phyloP scores from a whole-genome alignment of 192 early-diverging fungal genomes.

The Coemansia javaensis region DNA sequence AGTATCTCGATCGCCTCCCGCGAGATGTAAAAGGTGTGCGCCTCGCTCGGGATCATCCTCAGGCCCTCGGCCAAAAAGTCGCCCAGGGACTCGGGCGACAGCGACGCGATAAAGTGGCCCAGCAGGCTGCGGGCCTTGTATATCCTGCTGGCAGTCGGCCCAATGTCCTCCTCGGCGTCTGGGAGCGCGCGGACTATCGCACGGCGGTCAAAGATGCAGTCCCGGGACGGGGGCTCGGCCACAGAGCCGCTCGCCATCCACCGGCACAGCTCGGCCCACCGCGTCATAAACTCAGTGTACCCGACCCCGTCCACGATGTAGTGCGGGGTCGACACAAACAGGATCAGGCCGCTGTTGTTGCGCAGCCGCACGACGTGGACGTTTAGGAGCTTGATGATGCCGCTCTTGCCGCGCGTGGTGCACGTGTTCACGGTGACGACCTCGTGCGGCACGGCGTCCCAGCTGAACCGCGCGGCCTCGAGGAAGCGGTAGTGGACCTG shows the following conservation, averaged over 20 bases:
- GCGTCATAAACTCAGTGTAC: constrained; percentile 27
- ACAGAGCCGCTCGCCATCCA: constrained; percentile 3
- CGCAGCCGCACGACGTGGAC: constrained; percentile 28
- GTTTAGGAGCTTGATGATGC: constrained; percentile 23
- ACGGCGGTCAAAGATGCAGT: constrained; percentile 30
- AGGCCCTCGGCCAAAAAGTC: background rate
- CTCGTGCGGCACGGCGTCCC: constrained; percentile 18
- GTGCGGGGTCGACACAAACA: constrained; percentile 42
- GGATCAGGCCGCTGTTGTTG: constrained; percentile 28
- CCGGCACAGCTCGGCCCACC: constrained; percentile 34
- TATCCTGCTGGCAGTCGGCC: background rate
- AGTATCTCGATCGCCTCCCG: background rate
- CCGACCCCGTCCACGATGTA: constrained; percentile 40
- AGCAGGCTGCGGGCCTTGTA: constrained; percentile 10
- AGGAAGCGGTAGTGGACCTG: constrained; percentile 9
- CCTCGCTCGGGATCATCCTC: background rate
- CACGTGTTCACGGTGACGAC: constrained; percentile 7
- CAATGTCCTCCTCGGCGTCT: constrained; percentile 8
- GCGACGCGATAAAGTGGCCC: constrained; percentile 26
- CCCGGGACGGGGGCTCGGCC: background rate
- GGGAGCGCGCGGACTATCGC: constrained; percentile 19
- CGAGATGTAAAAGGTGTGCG: constrained; percentile 1
- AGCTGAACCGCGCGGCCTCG: constrained; percentile 15
- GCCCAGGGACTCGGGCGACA: constrained; percentile 33
- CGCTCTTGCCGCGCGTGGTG: constrained; percentile 5